These are phyloP conservation scores for Coemansia sp. DNA, from an alignment of 192 early-diverging fungal genomes.

Conservation along the genomic window DNA sequence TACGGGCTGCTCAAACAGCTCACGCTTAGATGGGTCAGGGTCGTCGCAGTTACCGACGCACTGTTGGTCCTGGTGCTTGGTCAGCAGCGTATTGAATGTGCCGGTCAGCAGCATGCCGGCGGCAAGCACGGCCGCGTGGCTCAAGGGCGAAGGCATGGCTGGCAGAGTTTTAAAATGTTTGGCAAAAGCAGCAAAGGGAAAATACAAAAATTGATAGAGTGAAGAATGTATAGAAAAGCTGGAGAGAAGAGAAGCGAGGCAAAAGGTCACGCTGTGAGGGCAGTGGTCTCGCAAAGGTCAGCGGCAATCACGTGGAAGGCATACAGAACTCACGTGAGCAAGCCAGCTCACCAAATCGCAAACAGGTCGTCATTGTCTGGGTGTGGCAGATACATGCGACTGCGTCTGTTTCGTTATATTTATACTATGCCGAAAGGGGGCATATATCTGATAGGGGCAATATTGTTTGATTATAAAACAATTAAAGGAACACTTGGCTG, in stretches of 20 bases:
- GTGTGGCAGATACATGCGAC: conserved; percentile 31
- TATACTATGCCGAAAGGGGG: no score
- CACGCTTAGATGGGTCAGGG: conserved; percentile 63
- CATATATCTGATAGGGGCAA: no score
- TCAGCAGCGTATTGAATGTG: conserved; percentile 77
- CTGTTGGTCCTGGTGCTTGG: conserved; percentile 87
- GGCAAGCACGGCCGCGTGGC: conserved; percentile 55
- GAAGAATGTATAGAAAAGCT: neutral
- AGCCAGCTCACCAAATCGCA: conserved; percentile 5
- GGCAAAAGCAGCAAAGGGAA: conserved; percentile 4
- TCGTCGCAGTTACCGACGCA: conserved; percentile 88
- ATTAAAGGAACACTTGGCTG: no score
- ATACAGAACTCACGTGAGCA: no score
- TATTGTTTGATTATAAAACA: no score
- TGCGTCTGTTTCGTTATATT: conserved; percentile 24
- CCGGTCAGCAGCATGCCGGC: conserved; percentile 76
- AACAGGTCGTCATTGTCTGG: conserved; percentile 23
- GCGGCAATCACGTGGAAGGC: no score
- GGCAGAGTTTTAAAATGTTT: neutral
- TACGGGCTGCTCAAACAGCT: conserved; percentile 94
- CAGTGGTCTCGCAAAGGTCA: neutral
- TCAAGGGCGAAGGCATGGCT: conserved; percentile 27
- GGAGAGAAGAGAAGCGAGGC: conserved; percentile 13
- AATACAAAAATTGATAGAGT: neutral
- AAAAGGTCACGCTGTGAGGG: neutral